Percentiles rank a stretch among this genome's conserved stretches.
phyloP scores from a whole-genome alignment of 495 filamentous ascomycete species.

The Penicillium bialowiezense region DNA sequence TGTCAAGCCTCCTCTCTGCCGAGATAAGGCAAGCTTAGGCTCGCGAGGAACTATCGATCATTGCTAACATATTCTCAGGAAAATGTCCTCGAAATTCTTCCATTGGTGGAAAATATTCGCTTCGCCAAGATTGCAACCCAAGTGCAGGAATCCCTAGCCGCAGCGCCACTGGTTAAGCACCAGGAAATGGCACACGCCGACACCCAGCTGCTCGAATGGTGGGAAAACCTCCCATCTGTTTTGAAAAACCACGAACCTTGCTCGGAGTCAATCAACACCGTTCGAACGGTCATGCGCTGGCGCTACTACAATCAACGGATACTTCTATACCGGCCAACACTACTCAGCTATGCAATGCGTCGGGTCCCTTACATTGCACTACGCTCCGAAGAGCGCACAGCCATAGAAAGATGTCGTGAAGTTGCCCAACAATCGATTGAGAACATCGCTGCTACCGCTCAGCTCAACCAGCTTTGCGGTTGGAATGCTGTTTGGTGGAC shows the following conservation, averaged over 20 bases:
- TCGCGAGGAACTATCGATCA: conserved; percentile 3
- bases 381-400: conserved; percentile 62
- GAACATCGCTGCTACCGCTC: conserved; percentile 65
- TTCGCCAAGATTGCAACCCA: conserved; percentile 78
- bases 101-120: conserved; percentile 72
- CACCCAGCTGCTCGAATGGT: conserved; percentile 66
- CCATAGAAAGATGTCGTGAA: conserved; percentile 65
- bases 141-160: conserved; percentile 73
- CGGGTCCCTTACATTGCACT: conserved; percentile 57
- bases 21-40: conserved; percentile 44
- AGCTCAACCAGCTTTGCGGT: conserved; percentile 70
- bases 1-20: conserved; percentile 62
- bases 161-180: conserved; percentile 60
- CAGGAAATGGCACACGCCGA: conserved; percentile 66
- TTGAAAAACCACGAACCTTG: conserved; percentile 67
- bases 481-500: conserved; percentile 85
- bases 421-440: conserved; percentile 68
- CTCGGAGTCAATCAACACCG: conserved; percentile 65
- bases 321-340: conserved; percentile 71
- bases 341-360: conserved; percentile 69
- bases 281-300: conserved; percentile 78
- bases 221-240: conserved; percentile 66
- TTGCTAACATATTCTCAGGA: conserved; percentile 41
- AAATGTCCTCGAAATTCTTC: conserved; percentile 58
- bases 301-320: conserved; percentile 76